phyloP scores from a whole-genome alignment of 2,329 filamentous ascomycete genomes.

The Fusarium kyushuense region DNA sequence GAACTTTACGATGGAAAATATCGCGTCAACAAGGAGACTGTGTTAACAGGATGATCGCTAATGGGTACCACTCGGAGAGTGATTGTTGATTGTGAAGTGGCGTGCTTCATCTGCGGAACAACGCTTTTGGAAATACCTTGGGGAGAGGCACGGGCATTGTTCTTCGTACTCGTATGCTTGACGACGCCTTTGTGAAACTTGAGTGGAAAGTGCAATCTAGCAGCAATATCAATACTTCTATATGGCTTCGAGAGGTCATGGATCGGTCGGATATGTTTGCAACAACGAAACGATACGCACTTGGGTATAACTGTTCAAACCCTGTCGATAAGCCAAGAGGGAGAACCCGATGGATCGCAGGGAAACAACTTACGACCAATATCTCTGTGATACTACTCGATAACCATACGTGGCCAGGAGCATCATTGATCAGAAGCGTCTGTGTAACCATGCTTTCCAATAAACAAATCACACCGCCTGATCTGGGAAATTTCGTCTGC shows the following conservation, averaged over 20 bases:
- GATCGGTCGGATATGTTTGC: not conserved
- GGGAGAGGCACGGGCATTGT: not conserved
- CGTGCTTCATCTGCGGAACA: conserved; percentile 19
- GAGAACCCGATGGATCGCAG: conserved; percentile 1
- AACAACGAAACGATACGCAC: conserved; percentile 5
- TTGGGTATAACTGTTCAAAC: not conserved
- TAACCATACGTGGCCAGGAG: not conserved
- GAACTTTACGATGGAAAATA: not conserved
- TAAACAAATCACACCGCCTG: conserved; percentile 32
- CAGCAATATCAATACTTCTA: not conserved
- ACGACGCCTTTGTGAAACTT: conserved; percentile 7
- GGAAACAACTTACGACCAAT: not conserved
- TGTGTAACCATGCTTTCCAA: conserved; percentile 26
- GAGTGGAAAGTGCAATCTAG: not conserved
- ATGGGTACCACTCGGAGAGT: not conserved
- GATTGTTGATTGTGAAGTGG: conserved; percentile 25
- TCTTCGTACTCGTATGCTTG: not conserved
- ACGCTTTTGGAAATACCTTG: conserved; percentile 5
- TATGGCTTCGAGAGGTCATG: not conserved
- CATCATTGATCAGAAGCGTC: conserved; percentile 26
- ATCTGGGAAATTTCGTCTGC: conserved; percentile 25
- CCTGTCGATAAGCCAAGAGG: not conserved
- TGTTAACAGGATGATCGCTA: not conserved
- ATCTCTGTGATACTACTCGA: conserved; percentile 5
- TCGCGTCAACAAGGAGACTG: not conserved